A percentile compares a stretch with the other conserved stretches of the same genome.
Evolutionary conservation across 1,284 basidiomycete species (phyloP).

Genomic region (Waitea zeae): DNA sequence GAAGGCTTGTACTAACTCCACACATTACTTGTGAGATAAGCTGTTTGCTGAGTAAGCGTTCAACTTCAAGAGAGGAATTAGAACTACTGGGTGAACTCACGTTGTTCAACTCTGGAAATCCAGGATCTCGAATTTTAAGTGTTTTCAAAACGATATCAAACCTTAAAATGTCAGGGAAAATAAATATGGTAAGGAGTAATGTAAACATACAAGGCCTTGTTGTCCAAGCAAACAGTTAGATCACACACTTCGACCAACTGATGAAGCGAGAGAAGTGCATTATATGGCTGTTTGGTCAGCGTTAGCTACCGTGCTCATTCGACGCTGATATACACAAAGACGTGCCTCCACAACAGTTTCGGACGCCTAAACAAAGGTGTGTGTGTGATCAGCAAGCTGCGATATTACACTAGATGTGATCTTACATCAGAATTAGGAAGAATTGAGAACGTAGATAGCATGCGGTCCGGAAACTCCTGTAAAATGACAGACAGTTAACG

Average conservation of each 20-base stretch:
- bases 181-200: too few species aligned
- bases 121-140: constrained; percentile 55
- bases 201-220: constrained; percentile 90
- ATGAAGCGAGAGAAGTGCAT: constrained; percentile 78
- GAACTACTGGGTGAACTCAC: constrained; percentile 23
- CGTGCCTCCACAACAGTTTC: constrained; percentile 85
- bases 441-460: constrained; percentile 87
- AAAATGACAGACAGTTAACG: constrained; percentile 14
- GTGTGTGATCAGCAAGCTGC: background rate
- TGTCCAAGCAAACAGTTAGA: constrained; percentile 83
- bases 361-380: constrained; percentile 39
- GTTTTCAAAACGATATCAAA: constrained; percentile 69
- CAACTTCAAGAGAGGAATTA: constrained; percentile 2
- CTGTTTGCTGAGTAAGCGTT: constrained; percentile 19
- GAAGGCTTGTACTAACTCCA: constrained; percentile 77
- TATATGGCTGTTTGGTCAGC: constrained; percentile 68
- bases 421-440: constrained; percentile 77
- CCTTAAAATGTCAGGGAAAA: too few species aligned
- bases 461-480: constrained; percentile 81
- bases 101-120: constrained; percentile 64
- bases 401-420: background rate
- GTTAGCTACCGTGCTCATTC: too few species aligned
- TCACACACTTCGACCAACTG: constrained; percentile 89
- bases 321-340: too few species aligned
- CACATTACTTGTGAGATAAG: constrained; percentile 78